Conservation (phyloP, 805 yeast species). For the Candida ponderosae region DNA sequence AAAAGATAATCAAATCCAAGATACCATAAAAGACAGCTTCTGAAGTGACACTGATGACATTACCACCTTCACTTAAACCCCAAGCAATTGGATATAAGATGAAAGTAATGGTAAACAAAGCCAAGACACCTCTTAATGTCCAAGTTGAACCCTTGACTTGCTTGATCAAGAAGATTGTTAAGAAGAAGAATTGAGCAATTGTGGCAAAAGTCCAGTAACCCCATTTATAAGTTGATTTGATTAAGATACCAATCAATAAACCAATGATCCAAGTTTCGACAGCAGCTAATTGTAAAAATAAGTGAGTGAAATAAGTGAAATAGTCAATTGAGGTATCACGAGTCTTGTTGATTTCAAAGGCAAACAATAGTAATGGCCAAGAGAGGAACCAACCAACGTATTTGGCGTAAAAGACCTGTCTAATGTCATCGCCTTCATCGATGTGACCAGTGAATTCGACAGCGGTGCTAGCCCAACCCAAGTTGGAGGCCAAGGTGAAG, state of each 20-base stretch:
- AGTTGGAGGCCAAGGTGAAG: conserved; percentile 49
- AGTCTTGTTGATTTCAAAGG: conserved; percentile 20
- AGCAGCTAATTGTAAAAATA: conserved; percentile 34
- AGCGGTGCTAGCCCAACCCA: conserved; percentile 43
- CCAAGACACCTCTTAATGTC: conserved; percentile 9
- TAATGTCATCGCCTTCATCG: conserved; percentile 22
- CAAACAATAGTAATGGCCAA: conserved; percentile 35
- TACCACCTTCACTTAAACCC: conserved; percentile 52
- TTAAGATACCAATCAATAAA: conserved; percentile 48
- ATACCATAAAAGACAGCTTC: conserved; percentile 49
- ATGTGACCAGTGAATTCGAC: conserved; percentile 41
- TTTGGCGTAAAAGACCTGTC: conserved; percentile 51
- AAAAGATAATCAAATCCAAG: conserved; percentile 37
- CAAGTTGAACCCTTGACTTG: conserved; percentile 18
- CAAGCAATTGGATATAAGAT: conserved; percentile 39
- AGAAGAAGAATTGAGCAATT: conserved; percentile 32
- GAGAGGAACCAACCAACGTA: conserved; percentile 52
- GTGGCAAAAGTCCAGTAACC: conserved; percentile 57
- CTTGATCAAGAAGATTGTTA: conserved; percentile 19
- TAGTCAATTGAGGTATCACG: conserved; percentile 10
- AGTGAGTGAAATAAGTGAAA: conserved; percentile 25
- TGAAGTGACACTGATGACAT: conserved; percentile 43
- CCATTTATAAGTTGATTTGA: conserved; percentile 54
- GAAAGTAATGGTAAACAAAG: conserved; percentile 27
- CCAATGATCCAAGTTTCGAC: conserved; percentile 43